Evolutionary conservation across 2,329 filamentous ascomycete genomes (phyloP), one percentile per base, ranked within the genome.

Genomic region (Paecilomyces sp.): DNA sequence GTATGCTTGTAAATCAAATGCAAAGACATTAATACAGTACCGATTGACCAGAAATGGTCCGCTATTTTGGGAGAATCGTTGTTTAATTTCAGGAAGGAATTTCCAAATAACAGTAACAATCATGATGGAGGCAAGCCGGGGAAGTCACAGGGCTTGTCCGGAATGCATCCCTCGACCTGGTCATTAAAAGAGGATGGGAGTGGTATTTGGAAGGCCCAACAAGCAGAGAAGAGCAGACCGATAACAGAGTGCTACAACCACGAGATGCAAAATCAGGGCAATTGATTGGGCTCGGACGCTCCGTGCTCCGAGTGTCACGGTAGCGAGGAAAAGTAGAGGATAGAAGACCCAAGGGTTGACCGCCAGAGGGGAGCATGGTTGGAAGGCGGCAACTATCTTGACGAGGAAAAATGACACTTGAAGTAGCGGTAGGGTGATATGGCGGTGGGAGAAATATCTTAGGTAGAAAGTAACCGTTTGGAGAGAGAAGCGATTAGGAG

Each of bases 351-450:
- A 83, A 6, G 85, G 78, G 53, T 83, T 87, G n/a, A 85, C 80
- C 52, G 86, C 85, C 60, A 87, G 86, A 0, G 91, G 91, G 70
- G 85, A 85, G 72, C 92, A 96, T 0, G 88, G 83, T 54, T 82
- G 80, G 2, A 83, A 80, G 9, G 94, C 74, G 0, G 85, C 85
- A 12, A 82, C 75, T 8, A 92, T 75, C 72, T 96, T 96, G 56
- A 82, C 64, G 5, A 88, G 71, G 66, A 96, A 92, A 1, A 92
- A 66, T 0, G 73, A 66, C 2, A 90, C 74, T 55, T 87, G 87
- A 22, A 83, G 63, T 4, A 77, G 57, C 55, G 68, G 74, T 71
- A 72, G 73, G 67, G 63, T 74, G 72, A 34, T 60, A 69, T 7
- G 58, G 60, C 51, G 64, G 63, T 67, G 70, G 75, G 51, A 66